Evolutionary conservation across 495 filamentous ascomycete genomes (phyloP).

Genomic region (Ramalina intermedia): DNA sequence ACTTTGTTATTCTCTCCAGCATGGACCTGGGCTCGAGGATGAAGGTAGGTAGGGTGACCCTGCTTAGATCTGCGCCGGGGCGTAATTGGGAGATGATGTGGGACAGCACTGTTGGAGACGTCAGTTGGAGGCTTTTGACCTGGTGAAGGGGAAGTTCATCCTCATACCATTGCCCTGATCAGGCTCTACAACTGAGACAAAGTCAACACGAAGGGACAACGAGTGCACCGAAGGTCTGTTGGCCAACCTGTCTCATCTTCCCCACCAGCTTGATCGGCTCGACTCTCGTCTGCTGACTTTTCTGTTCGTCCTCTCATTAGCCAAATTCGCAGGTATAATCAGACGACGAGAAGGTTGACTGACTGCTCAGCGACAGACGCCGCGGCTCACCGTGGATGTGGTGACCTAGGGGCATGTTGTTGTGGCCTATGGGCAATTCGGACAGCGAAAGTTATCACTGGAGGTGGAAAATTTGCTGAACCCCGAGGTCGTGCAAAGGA

Average conservation of each 20-base stretch:
- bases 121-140: constrained; percentile 1
- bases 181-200: constrained; percentile 11
- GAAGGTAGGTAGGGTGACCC: constrained; percentile 91
- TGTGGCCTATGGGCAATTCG: background rate
- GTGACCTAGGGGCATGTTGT: constrained; percentile 20
- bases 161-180: constrained; percentile 43
- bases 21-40: constrained; percentile 96
- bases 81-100: constrained; percentile 96
- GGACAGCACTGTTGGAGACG: constrained; percentile 49
- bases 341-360: background rate
- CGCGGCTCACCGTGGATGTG: constrained; percentile 17
- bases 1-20: constrained; percentile 98
- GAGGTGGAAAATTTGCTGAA: too few relatives aligned
- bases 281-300: constrained; percentile 34
- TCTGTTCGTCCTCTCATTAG: background rate
- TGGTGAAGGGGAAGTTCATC: constrained; percentile 1
- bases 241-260: constrained; percentile 57
- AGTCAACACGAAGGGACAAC: background rate
- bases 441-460: too few relatives aligned
- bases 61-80: constrained; percentile 86
- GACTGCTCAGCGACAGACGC: constrained; percentile 26
- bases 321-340: background rate
- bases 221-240: background rate
- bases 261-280: constrained; percentile 24
- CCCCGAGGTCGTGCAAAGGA: too few relatives aligned